phyloP scores from a whole-genome alignment of 371 early-diverging fungal genomes.

The Mucor lusitanicus region DNA sequence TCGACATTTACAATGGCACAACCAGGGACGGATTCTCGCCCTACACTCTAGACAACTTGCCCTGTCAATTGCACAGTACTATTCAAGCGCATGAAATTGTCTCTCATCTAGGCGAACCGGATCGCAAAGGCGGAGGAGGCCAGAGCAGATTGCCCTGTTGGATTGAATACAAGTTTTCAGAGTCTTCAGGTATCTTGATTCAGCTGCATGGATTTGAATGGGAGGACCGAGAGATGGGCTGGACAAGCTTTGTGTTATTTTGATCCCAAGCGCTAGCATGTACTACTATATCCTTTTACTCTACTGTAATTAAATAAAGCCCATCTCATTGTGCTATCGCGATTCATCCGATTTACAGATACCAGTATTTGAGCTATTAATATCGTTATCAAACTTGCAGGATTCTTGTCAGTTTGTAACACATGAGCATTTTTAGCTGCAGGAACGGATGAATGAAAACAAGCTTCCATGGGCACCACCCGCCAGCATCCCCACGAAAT shows the following conservation, averaged over 20 bases:
- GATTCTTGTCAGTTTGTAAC: too few relatives aligned
- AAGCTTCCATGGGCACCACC: too few relatives aligned
- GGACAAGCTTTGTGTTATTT: constrained; percentile 35
- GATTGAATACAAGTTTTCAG: constrained; percentile 47
- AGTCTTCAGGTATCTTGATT: constrained; percentile 36
- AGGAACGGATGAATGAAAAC: too few relatives aligned
- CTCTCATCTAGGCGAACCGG: constrained; percentile 44
- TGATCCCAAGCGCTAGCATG: not conserved
- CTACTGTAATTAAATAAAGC: too few relatives aligned
- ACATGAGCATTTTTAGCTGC: too few relatives aligned
- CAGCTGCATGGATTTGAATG: constrained; percentile 52
- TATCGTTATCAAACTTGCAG: too few relatives aligned
- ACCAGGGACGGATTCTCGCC: constrained; percentile 44
- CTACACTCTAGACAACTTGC: constrained; percentile 21
- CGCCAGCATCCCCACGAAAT: too few relatives aligned
- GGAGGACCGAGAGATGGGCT: constrained; percentile 57
- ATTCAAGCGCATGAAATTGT: constrained; percentile 52
- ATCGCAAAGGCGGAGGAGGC: constrained; percentile 53
- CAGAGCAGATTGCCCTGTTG: constrained; percentile 45
- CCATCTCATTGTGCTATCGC: too few relatives aligned
- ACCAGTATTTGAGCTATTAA: too few relatives aligned
- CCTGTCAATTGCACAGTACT: constrained; percentile 25
- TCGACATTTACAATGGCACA: constrained; percentile 47
- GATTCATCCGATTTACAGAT: too few relatives aligned
- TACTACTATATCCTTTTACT: too few relatives aligned